Conservation (phyloP, 2,329 filamentous ascomycete genomes). For the Monilinia polystroma region DNA sequence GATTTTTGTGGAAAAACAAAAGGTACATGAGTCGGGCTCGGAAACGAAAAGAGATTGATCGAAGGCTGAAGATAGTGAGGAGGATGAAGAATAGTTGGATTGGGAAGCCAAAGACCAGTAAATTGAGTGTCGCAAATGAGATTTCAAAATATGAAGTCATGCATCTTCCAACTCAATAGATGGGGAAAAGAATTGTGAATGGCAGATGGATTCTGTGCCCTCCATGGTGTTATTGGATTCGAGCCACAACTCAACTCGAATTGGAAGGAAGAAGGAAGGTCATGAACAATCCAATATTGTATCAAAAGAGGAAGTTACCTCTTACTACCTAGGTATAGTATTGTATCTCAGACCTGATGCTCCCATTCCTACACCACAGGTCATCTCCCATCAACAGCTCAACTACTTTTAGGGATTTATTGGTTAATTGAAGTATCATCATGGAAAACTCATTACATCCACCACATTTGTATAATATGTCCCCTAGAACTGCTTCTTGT, state of each 20-base stretch:
- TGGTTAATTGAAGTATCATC: slow-evolving; percentile 9
- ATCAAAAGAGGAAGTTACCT: background rate
- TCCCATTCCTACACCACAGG: background rate
- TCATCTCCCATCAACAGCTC: background rate
- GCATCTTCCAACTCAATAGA: background rate
- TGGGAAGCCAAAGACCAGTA: background rate
- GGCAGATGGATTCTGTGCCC: background rate
- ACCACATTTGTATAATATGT: slow-evolving; percentile 4
- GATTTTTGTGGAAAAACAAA: background rate
- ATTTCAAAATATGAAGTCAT: background rate
- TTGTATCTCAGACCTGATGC: background rate
- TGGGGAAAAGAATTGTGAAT: background rate
- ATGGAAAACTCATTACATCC: slow-evolving; percentile 13
- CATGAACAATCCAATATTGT: background rate
- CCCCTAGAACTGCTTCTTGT: background rate
- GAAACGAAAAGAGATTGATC: background rate
- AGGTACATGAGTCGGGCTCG: background rate
- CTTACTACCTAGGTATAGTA: background rate
- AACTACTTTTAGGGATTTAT: background rate
- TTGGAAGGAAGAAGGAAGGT: background rate
- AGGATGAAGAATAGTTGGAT: background rate
- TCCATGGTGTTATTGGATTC: background rate
- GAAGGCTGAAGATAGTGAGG: background rate
- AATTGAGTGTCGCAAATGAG: background rate
- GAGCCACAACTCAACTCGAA: background rate